Base-by-base conservation (phyloP, 192 early-diverging fungal species). In the Backusella parvicylindrica region DNA sequence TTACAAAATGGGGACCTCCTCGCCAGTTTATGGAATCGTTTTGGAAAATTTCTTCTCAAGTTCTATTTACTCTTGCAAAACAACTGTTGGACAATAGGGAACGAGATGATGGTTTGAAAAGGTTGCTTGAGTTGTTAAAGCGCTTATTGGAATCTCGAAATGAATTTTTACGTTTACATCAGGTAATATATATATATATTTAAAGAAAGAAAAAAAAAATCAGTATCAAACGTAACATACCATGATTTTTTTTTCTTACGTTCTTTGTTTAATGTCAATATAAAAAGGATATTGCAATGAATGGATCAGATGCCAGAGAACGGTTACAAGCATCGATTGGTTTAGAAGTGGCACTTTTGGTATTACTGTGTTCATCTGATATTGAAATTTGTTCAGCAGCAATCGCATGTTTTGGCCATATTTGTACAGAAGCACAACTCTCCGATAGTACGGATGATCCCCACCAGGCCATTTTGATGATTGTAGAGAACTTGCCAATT, bases 1-100 rank as follows among this genome's bases (percentile, higher is more conserved):
- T 96, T 72, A 80, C 86, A 36, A 84, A 91, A 70, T 98, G 97
- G 97, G 94, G 95, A 0, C 91, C 91, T 49, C 79, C 85, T 18
- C 92, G 90, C 0, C 82, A 86, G 32, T 81, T 91, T 38, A 94
- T 95, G 87, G 79, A 85, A 35, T 88, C 87, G 0, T 93, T 94
- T 79, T 97, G 96, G 96, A 92, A 87, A 9, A 84, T 94, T 83
- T 78, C 84, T 68, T 86, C 85, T 2, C 77, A 87, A 83, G 84
- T 89, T 37, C 84, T 93, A 73, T 83, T 93, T 64, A 84, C 87
- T 4, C 81, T 94, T 64, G 90, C 94, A 2, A 90, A 89, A 65
- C 89, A 93, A 74, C 79, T 98, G 28, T 84, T 98, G 23, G 92
- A 95, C 65, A 84, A 85, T 49, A 87, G 87, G 71, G 89, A 89